Percentiles rank a stretch among this genome's conserved stretches.
phyloP scores from a whole-genome alignment of 345 rosid genomes.

The Eutrema yunnanense region DNA sequence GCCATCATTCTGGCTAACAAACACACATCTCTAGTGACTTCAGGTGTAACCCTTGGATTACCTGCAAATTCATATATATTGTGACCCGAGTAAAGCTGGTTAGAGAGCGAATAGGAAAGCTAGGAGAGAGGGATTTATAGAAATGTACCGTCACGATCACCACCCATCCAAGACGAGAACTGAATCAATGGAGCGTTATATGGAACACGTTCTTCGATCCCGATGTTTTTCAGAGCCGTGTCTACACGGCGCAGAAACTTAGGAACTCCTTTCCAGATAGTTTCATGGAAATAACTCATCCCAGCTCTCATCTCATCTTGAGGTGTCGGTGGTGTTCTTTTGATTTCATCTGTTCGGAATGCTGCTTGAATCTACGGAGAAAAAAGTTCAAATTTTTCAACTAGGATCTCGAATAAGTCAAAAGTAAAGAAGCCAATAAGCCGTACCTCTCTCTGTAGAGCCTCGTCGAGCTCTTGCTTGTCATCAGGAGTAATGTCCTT shows the following conservation, averaged over 20 bases:
- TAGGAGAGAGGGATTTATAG: background rate
- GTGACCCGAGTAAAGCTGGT: background rate
- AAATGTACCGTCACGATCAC: conserved; percentile 89
- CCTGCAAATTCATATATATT: conserved; percentile 38
- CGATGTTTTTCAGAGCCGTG: conserved; percentile 92
- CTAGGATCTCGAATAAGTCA: background rate
- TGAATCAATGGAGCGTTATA: conserved; percentile 97
- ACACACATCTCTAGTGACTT: conserved; percentile 98
- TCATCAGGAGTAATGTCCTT: conserved; percentile 97
- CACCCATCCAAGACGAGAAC: conserved; percentile 99
- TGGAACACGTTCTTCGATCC: conserved; percentile 87
- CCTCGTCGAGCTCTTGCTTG: conserved; percentile 98
- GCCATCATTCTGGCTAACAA: conserved; percentile 99
- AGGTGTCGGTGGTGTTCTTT: conserved; percentile 96
- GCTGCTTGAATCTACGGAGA: conserved; percentile 85
- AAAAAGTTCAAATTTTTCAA: too few species aligned
- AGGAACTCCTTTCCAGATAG: conserved; percentile 99
- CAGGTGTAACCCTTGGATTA: conserved; percentile 97
- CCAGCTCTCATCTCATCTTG: conserved; percentile 99
- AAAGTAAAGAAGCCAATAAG: background rate
- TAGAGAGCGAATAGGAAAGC: background rate
- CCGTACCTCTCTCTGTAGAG: conserved; percentile 83
- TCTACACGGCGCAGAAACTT: conserved; percentile 96
- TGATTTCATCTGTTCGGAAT: conserved; percentile 95
- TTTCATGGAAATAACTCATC: conserved; percentile 99